A percentile compares a stretch with the other conserved stretches of the same genome.
phyloP scores from a whole-genome alignment of 192 early-diverging fungal genomes.

The Coemansia biformis region DNA sequence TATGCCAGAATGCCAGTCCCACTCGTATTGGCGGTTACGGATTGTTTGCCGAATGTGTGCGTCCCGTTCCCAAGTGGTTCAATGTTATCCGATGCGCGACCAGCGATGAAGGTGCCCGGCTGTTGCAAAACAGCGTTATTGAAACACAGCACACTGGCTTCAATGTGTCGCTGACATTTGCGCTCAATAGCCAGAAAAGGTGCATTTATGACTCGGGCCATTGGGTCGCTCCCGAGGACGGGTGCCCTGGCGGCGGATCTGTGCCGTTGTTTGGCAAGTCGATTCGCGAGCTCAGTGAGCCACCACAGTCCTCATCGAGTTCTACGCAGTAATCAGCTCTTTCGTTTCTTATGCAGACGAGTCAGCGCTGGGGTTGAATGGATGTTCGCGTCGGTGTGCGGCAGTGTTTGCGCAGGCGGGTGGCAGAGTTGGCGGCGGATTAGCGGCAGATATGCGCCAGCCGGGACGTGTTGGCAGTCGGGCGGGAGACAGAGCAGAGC shows the following conservation, averaged over 20 bases:
- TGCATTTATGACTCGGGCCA: slow-evolving; percentile 39
- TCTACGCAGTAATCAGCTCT: too few relatives aligned
- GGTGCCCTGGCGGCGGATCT: slow-evolving; percentile 34
- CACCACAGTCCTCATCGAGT: not conserved
- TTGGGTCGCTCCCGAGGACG: slow-evolving; percentile 35
- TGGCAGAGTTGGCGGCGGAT: too few relatives aligned
- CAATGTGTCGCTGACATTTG: slow-evolving; percentile 34
- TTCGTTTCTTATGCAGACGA: too few relatives aligned
- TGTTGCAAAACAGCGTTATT: slow-evolving; percentile 21
- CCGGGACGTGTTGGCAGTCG: too few relatives aligned
- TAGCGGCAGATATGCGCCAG: too few relatives aligned
- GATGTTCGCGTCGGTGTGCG: too few relatives aligned
- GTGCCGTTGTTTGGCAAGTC: slow-evolving; percentile 29
- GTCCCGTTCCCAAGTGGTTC: slow-evolving; percentile 10
- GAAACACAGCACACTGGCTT: slow-evolving; percentile 6
- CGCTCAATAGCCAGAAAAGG: slow-evolving; percentile 26
- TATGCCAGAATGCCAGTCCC: slow-evolving; percentile 28
- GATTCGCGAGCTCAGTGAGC: slow-evolving; percentile 8
- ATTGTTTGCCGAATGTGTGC: slow-evolving; percentile 30
- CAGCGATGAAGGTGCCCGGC: slow-evolving; percentile 24
- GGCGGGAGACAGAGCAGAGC: too few relatives aligned
- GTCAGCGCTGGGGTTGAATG: too few relatives aligned
- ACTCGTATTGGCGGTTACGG: slow-evolving; percentile 29
- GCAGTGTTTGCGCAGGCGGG: too few relatives aligned
- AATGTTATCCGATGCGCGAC: slow-evolving; percentile 17